These are phyloP conservation scores for Pulveroboletus sp. DNA, from an alignment of 768 basidiomycete species.

Conservation along the genomic window DNA sequence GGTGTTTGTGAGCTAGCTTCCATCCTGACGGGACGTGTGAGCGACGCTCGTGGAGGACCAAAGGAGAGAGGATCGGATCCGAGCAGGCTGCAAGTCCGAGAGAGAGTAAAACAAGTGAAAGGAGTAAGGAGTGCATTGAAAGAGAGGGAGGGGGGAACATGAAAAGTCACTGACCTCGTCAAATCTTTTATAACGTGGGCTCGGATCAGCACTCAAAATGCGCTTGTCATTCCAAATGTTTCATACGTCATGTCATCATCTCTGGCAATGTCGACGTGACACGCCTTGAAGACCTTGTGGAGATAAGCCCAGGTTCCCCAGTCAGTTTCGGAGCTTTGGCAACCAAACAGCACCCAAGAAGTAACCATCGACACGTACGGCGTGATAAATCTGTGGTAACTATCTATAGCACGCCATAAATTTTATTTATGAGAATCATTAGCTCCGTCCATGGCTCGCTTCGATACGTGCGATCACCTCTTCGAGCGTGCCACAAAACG, in stretches of 20 bases:
- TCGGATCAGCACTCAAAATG: background rate
- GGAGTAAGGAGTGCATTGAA: constrained; percentile 19
- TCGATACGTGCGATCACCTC: constrained; percentile 39
- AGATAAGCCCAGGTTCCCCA: too few species aligned
- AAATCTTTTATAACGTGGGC: background rate
- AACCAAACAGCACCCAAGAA: background rate
- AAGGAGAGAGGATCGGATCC: constrained; percentile 5
- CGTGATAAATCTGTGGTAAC: background rate
- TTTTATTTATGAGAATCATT: background rate
- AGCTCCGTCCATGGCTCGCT: constrained; percentile 4
- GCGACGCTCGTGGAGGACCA: constrained; percentile 19
- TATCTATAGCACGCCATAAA: background rate
- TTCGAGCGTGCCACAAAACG: constrained; percentile 41
- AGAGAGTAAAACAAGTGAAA: constrained; percentile 20
- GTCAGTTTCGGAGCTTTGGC: too few species aligned
- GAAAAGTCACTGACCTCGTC: background rate
- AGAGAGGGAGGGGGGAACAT: background rate
- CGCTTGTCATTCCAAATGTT: background rate
- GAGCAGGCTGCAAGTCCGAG: constrained; percentile 12
- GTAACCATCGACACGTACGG: too few species aligned
- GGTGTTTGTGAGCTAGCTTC: constrained; percentile 27
- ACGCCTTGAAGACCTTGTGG: too few species aligned
- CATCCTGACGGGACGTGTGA: constrained; percentile 37
- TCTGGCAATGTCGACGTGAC: too few species aligned
- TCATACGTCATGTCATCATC: too few species aligned